These are phyloP conservation scores for Elsinoe necatrix DNA, from an alignment of 2,329 filamentous ascomycete species.

Conservation along the genomic window DNA sequence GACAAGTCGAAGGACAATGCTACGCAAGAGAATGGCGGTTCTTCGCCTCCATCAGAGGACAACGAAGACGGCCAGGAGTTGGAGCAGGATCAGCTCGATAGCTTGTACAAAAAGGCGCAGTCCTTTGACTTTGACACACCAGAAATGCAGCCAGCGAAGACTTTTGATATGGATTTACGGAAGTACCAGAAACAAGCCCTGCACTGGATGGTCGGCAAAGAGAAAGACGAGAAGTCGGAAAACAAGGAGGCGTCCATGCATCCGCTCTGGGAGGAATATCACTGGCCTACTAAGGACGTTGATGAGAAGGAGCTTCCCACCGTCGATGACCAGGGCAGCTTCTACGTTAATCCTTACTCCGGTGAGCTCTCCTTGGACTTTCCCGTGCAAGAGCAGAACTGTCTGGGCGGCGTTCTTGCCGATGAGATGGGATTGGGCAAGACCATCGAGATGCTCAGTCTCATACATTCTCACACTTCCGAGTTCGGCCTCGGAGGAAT, in stretches of 20 bases:
- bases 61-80: slow-evolving; percentile 81
- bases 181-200: slow-evolving; percentile 94
- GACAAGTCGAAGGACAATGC: slow-evolving; percentile 48
- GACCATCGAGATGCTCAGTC: slow-evolving; percentile 95
- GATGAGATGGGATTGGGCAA: slow-evolving; percentile 98
- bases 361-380: slow-evolving; percentile 89
- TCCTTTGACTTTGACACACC: slow-evolving; percentile 93
- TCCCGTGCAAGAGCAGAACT: slow-evolving; percentile 88
- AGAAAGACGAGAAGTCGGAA: slow-evolving; percentile 65
- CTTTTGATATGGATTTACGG: slow-evolving; percentile 73
- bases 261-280: slow-evolving; percentile 93
- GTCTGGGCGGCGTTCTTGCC: slow-evolving; percentile 82
- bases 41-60: slow-evolving; percentile 53
- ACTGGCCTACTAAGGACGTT: slow-evolving; percentile 78
- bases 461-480: slow-evolving; percentile 76
- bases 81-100: slow-evolving; percentile 90
- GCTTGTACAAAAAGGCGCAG: slow-evolving; percentile 89
- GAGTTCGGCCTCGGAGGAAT: slow-evolving; percentile 29
- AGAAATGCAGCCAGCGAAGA: slow-evolving; percentile 70
- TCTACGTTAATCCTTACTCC: slow-evolving; percentile 96
- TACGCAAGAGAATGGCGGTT: slow-evolving; percentile 35
- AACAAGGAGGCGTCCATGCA: slow-evolving; percentile 76
- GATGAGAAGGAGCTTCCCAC: slow-evolving; percentile 67
- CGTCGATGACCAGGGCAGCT: slow-evolving; percentile 59
- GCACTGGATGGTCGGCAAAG: slow-evolving; percentile 93